These are phyloP conservation scores for Phytopythium aichiense DNA, from an alignment of 352 stramenopile genomes.

Conservation along the genomic window DNA sequence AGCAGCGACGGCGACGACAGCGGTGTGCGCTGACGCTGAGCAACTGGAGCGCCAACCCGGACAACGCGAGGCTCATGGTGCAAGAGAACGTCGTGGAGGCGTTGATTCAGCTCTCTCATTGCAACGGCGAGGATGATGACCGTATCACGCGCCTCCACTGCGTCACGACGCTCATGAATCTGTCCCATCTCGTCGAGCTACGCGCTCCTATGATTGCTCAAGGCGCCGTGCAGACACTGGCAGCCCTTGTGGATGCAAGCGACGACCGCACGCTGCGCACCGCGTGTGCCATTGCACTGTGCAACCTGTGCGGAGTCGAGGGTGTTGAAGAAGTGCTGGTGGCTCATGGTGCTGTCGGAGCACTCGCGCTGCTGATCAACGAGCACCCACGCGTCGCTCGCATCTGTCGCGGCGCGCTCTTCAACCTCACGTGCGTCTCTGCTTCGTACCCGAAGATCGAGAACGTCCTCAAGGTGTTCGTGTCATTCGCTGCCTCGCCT, in stretches of 20 bases:
- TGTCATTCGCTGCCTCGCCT: constrained; percentile 52
- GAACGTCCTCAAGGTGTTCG: constrained; percentile 70
- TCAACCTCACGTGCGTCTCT: constrained; percentile 87
- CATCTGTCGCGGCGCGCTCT: constrained; percentile 74
- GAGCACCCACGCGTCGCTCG: constrained; percentile 58
- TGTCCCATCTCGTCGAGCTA: constrained; percentile 67
- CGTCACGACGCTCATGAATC: constrained; percentile 84
- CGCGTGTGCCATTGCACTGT: constrained; percentile 82
- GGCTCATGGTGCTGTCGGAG: constrained; percentile 73
- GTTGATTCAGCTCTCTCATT: constrained; percentile 59
- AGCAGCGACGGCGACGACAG: constrained; percentile 45
- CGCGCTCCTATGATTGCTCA: constrained; percentile 58
- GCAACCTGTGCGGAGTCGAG: constrained; percentile 81
- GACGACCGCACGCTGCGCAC: constrained; percentile 63
- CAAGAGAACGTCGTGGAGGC: constrained; percentile 86
- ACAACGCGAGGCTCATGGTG: constrained; percentile 84
- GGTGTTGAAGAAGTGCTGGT: constrained; percentile 78
- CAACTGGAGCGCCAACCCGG: constrained; percentile 85
- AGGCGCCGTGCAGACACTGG: constrained; percentile 69
- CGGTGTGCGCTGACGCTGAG: constrained; percentile 82
- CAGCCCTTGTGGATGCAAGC: constrained; percentile 61
- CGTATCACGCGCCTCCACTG: constrained; percentile 59
- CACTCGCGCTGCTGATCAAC: constrained; percentile 80
- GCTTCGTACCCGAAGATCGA: constrained; percentile 88
- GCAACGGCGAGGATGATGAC: constrained; percentile 43